phyloP scores from a whole-genome alignment of 2,329 filamentous ascomycete genomes.

The Aspergillus luchuensis region DNA sequence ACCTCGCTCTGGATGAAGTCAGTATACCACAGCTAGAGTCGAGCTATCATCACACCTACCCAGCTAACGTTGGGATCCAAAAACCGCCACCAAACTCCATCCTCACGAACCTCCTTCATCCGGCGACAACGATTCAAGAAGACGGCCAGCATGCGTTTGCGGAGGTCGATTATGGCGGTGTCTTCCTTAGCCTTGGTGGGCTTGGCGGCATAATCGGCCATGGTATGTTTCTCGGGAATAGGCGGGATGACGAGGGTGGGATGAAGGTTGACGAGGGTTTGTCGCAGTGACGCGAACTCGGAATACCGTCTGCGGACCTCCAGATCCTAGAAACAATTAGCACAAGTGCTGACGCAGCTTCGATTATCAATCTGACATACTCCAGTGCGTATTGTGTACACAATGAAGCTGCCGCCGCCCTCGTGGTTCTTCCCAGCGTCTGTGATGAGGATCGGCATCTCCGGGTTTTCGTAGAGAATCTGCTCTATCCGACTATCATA shows the following conservation, averaged over 20 bases:
- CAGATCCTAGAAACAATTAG: conserved; percentile 66
- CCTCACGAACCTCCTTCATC: conserved; percentile 88
- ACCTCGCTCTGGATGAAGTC: conserved; percentile 73
- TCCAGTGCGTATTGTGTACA: conserved; percentile 94
- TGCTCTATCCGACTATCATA: conserved; percentile 97
- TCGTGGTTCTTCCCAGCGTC: conserved; percentile 95
- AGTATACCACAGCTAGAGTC: conserved; percentile 20
- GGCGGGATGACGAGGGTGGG: conserved; percentile 94
- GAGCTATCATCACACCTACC: conserved; percentile 59
- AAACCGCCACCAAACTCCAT: conserved; percentile 97
- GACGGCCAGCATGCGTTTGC: conserved; percentile 94
- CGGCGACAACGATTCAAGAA: conserved; percentile 90
- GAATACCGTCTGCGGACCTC: conserved; percentile 95
- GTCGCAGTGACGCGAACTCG: conserved; percentile 88
- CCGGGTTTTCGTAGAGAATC: conserved; percentile 92
- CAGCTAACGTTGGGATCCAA: conserved; percentile 98
- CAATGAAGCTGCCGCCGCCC: conserved; percentile 89
- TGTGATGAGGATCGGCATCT: conserved; percentile 85
- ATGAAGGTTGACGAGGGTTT: conserved; percentile 86
- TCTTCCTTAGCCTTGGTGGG: conserved; percentile 98
- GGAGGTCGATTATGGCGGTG: conserved; percentile 90
- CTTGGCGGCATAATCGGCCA: conserved; percentile 97
- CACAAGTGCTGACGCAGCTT: neutral
- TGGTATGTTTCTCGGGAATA: conserved; percentile 97
- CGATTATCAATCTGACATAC: conserved; percentile 53